Conservation (phyloP, 352 stramenopile species). For the Phytophthora capsici region DNA sequence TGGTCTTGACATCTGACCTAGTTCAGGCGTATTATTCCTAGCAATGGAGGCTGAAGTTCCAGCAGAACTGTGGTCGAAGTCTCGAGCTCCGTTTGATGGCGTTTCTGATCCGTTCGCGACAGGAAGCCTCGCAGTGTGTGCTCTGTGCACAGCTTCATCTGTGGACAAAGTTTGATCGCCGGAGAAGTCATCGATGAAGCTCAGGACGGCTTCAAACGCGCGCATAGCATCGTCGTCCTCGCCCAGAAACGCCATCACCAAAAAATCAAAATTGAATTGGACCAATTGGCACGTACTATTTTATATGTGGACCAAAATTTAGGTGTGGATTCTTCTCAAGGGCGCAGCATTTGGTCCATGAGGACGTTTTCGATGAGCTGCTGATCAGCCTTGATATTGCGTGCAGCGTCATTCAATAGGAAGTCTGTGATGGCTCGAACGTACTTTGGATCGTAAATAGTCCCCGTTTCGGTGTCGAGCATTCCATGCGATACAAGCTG, state of each 20-base stretch:
- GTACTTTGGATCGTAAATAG: constrained; percentile 41
- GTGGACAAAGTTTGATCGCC: not conserved
- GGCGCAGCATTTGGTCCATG: constrained; percentile 38
- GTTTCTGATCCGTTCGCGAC: constrained; percentile 13
- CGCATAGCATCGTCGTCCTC: constrained; percentile 30
- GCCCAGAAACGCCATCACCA: constrained; percentile 16
- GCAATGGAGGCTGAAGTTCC: too few species aligned
- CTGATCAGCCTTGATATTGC: constrained; percentile 45
- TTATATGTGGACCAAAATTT: constrained; percentile 12
- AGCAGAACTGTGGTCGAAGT: not conserved
- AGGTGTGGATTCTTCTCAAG: constrained; percentile 6
- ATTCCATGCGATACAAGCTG: constrained; percentile 59
- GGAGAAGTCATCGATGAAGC: constrained; percentile 30
- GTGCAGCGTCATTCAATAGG: constrained; percentile 43
- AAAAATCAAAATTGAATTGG: constrained; percentile 2
- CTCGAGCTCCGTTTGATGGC: constrained; percentile 1
- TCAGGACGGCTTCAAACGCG: constrained; percentile 32
- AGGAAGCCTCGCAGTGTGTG: not conserved
- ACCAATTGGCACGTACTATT: not conserved
- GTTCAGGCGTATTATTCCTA: not conserved
- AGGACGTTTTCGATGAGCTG: constrained; percentile 65
- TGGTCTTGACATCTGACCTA: not conserved
- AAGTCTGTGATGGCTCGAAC: constrained; percentile 54
- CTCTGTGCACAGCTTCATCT: not conserved
- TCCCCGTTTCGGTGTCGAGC: constrained; percentile 44